Conservation (phyloP, 371 early-diverging fungal genomes). For the Mucor ambiguus region DNA sequence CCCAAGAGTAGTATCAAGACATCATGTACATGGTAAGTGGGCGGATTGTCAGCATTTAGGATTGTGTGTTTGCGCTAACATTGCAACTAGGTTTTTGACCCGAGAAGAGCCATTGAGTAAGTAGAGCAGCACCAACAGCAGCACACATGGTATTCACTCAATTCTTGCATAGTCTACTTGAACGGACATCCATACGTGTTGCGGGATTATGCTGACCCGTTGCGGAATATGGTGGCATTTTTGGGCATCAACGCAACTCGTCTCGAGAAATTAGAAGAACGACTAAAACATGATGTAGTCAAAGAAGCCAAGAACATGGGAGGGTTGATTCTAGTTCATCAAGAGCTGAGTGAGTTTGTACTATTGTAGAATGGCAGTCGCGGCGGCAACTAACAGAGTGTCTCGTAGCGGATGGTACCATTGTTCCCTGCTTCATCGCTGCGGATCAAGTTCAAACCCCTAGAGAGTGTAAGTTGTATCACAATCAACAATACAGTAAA, state of each 20-base stretch:
- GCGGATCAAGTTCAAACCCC: constrained; percentile 63
- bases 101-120: constrained; percentile 69
- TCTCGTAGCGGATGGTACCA: constrained; percentile 44
- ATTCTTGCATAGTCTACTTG: constrained; percentile 42
- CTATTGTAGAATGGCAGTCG: background rate
- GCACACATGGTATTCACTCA: background rate
- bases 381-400: background rate
- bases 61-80: background rate
- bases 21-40: constrained; percentile 43
- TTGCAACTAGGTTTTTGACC: constrained; percentile 59
- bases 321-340: constrained; percentile 68
- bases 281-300: constrained; percentile 67
- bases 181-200: constrained; percentile 71
- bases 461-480: constrained; percentile 42
- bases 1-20: constrained; percentile 30
- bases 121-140: background rate
- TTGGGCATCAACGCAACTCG: constrained; percentile 65
- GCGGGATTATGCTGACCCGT: constrained; percentile 58
- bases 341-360: constrained; percentile 54
- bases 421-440: constrained; percentile 67
- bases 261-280: constrained; percentile 69
- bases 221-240: constrained; percentile 63
- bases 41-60: background rate
- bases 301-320: constrained; percentile 53
- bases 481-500: background rate